Conservation (phyloP, 345 rosid species). For the Gossypium herbaceum region DNA sequence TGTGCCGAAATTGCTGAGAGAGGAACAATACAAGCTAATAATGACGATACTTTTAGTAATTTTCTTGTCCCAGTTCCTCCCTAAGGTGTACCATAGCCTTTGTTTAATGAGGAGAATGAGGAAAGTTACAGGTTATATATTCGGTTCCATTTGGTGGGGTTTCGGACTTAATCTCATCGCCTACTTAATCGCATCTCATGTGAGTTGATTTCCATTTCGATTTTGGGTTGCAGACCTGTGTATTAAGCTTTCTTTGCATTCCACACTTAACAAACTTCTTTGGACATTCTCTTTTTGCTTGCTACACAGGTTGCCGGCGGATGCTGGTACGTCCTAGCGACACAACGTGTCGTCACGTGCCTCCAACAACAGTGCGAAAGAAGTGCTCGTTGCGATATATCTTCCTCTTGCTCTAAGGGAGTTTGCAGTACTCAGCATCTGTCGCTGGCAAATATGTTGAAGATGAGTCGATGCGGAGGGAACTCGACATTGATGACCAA, state of each 20-base stretch:
- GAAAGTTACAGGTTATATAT: conserved; percentile 86
- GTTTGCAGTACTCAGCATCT: conserved; percentile 45
- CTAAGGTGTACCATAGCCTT: conserved; percentile 84
- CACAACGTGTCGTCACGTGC: conserved; percentile 75
- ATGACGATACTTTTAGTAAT: conserved; percentile 27
- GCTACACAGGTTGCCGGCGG: conserved; percentile 73
- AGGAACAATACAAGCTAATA: conserved; percentile 33
- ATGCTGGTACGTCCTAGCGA: conserved; percentile 89
- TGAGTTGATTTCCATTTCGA: conserved; percentile 21
- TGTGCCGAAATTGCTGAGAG: conserved; percentile 35
- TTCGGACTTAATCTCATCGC: conserved; percentile 87
- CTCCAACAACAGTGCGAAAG: conserved; percentile 59
- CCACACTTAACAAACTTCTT: background rate
- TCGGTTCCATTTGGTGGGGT: conserved; percentile 98
- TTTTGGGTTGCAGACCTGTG: background rate
- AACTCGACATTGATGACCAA: conserved; percentile 40
- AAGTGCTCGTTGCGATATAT: conserved; percentile 38
- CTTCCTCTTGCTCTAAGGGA: conserved; percentile 64
- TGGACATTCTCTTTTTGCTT: background rate
- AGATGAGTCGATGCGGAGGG: conserved; percentile 43
- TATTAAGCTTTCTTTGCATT: background rate
- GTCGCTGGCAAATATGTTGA: conserved; percentile 27
- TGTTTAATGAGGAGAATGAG: conserved; percentile 73
- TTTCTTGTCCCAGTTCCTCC: conserved; percentile 53
- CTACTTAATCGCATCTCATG: conserved; percentile 89